Evolutionary conservation across 495 filamentous ascomycete species (phyloP).

Genomic region (Penicillium argentinense): DNA sequence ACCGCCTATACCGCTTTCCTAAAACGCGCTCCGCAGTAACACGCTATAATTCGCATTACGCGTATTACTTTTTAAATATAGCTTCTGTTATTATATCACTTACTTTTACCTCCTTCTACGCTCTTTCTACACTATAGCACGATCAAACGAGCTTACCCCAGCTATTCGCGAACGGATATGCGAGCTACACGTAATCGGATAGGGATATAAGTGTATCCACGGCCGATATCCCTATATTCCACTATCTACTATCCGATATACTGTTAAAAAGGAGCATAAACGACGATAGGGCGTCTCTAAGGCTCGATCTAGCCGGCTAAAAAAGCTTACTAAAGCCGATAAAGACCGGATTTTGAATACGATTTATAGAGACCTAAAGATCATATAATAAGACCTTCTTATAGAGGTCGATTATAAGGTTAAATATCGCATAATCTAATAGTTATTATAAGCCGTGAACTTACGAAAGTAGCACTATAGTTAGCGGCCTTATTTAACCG

Average conservation of each 20-base stretch:
- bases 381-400: slow-evolving; percentile 6
- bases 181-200: slow-evolving; percentile 15
- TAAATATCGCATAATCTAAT: slow-evolving; percentile 2
- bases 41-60: too few relatives aligned
- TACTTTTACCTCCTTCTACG: not conserved
- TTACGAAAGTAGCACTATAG: slow-evolving; percentile 3
- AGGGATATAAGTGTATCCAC: slow-evolving; percentile 19
- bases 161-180: slow-evolving; percentile 16
- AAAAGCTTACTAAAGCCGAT: slow-evolving; percentile 2
- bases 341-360: slow-evolving; percentile 2
- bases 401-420: slow-evolving; percentile 2
- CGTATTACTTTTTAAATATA: not conserved
- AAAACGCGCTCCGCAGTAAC: slow-evolving; percentile 1
- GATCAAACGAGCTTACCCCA: slow-evolving; percentile 14
- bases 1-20: slow-evolving; percentile 7
- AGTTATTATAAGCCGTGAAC: slow-evolving; percentile 2
- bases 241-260: slow-evolving; percentile 14
- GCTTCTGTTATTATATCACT: not conserved
- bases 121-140: slow-evolving; percentile 2
- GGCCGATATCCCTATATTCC: slow-evolving; percentile 10
- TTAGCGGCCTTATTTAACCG: slow-evolving; percentile 5
- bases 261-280: slow-evolving; percentile 12
- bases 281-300: slow-evolving; percentile 8
- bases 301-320: slow-evolving; percentile 9
- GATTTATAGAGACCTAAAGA: slow-evolving; percentile 5